These are phyloP conservation scores for Iberis pinnata DNA, from an alignment of 345 rosid genomes.

Conservation along the genomic window DNA sequence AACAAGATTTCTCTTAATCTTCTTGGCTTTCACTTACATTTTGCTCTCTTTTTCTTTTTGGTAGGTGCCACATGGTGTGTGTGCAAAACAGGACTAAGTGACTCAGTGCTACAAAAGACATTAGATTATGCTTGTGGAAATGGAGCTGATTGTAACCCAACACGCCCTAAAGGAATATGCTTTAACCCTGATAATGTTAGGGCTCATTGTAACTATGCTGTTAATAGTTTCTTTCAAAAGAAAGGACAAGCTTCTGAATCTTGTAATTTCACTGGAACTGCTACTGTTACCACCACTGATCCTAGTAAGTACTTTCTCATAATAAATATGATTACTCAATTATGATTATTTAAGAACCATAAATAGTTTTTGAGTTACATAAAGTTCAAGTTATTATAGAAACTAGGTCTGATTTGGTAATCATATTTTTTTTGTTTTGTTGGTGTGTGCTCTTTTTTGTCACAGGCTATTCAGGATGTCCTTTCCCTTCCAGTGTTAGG, in stretches of 20 bases:
- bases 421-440: constrained; percentile 1
- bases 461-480: constrained; percentile 36
- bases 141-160: constrained; percentile 84
- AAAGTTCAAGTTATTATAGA: no score
- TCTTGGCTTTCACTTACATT: constrained; percentile 8
- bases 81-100: constrained; percentile 60
- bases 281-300: constrained; percentile 41
- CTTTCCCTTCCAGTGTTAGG: constrained; percentile 37
- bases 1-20: no score
- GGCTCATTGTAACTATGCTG: constrained; percentile 81
- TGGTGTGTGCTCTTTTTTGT: constrained; percentile 2
- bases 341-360: not conserved
- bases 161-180: constrained; percentile 50
- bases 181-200: constrained; percentile 63
- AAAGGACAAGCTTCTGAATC: constrained; percentile 66
- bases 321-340: not conserved
- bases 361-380: not conserved
- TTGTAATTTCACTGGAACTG: constrained; percentile 79
- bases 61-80: constrained; percentile 78
- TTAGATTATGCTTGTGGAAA: constrained; percentile 94
- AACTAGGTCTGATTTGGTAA: not conserved
- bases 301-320: constrained; percentile 41
- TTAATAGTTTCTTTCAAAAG: constrained; percentile 81
- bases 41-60: not conserved
- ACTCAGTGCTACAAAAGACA: constrained; percentile 58